Evolutionary conservation across 1,139 yeast genomes (phyloP).

Genomic region (Debaryomyces fabryi): DNA sequence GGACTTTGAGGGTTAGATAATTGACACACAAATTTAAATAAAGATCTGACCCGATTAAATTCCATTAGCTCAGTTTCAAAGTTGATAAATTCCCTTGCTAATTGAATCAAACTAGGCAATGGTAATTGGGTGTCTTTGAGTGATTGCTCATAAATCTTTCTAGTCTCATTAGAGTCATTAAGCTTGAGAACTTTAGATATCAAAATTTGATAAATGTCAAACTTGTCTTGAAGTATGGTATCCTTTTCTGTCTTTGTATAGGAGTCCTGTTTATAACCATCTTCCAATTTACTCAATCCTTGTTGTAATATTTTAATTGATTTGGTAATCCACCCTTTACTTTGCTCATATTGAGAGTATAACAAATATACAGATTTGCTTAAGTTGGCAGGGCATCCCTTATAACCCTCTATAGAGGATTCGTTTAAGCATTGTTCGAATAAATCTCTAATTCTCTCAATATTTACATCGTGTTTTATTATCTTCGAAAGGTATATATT

Average conservation of each 20-base stretch:
- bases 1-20: constrained; percentile 23
- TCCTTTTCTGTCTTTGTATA: constrained; percentile 13
- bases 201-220: constrained; percentile 23
- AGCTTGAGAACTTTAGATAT: constrained; percentile 14
- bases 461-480: constrained; percentile 29
- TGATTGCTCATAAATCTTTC: constrained; percentile 22
- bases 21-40: constrained; percentile 46
- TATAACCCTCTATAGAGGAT: constrained; percentile 28
- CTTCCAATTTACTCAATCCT: constrained; percentile 17
- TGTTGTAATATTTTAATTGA: constrained; percentile 29
- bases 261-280: constrained; percentile 4
- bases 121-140: constrained; percentile 28
- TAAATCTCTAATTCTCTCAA: constrained; percentile 69
- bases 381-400: constrained; percentile 40
- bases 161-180: constrained; percentile 17
- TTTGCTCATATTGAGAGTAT: constrained; percentile 63
- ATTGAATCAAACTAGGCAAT: constrained; percentile 30
- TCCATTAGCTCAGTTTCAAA: constrained; percentile 55
- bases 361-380: constrained; percentile 53
- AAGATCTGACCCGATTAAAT: constrained; percentile 59
- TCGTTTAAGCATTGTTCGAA: constrained; percentile 59
- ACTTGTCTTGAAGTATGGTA: constrained; percentile 24
- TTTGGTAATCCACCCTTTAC: constrained; percentile 30
- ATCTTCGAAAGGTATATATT: constrained; percentile 63
- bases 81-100: constrained; percentile 42